Evolutionary conservation across 208 protist genomes (phyloP).

Genomic region (Wallacemonas sp.): DNA sequence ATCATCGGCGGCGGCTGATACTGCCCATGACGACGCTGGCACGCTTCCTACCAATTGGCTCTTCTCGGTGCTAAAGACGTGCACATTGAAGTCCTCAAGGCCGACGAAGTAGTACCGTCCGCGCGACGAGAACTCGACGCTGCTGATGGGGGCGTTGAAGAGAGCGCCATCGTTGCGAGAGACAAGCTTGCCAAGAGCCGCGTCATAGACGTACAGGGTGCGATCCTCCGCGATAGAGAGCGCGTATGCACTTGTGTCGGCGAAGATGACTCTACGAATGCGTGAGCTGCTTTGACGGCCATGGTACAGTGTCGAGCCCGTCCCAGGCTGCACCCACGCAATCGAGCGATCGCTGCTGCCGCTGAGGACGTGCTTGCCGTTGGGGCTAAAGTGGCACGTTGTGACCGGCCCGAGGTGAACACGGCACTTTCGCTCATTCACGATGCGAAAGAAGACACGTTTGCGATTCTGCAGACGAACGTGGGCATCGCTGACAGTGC

Average conservation of each 20-base stretch:
- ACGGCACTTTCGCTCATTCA: slow-evolving; percentile 8
- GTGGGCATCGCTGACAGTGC: background rate
- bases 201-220: slow-evolving; percentile 72
- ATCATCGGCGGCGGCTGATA: background rate
- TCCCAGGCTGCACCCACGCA: slow-evolving; percentile 39
- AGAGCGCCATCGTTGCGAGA: slow-evolving; percentile 45
- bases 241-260: slow-evolving; percentile 69
- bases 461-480: background rate
- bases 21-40: slow-evolving; percentile 19
- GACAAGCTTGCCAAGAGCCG: slow-evolving; percentile 54
- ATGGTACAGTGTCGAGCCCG: slow-evolving; percentile 33
- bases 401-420: slow-evolving; percentile 53
- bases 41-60: slow-evolving; percentile 39
- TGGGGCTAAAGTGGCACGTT: slow-evolving; percentile 36
- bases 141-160: slow-evolving; percentile 56
- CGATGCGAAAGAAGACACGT: slow-evolving; percentile 22
- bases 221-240: slow-evolving; percentile 64
- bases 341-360: slow-evolving; percentile 63
- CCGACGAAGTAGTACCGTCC: slow-evolving; percentile 75
- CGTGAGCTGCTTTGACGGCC: slow-evolving; percentile 33
- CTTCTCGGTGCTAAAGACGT: slow-evolving; percentile 74
- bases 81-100: slow-evolving; percentile 58
- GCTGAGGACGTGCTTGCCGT: slow-evolving; percentile 44
- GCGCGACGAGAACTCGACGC: slow-evolving; percentile 57
- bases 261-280: slow-evolving; percentile 26